Evolutionary conservation across 148 eudicot genomes (phyloP).

Genomic region (Rhododendron henanense): DNA sequence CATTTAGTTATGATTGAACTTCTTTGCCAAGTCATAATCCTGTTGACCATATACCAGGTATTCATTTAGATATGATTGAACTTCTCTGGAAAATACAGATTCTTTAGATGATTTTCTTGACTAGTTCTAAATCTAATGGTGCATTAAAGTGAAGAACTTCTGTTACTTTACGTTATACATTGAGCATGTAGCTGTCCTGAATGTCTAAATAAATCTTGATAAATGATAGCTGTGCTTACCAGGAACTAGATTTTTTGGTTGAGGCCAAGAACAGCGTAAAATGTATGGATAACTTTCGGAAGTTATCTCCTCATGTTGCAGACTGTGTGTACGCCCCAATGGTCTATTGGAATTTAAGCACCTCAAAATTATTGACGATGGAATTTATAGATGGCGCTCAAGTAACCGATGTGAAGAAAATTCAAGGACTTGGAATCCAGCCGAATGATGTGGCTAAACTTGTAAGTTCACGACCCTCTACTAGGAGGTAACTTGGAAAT

Average conservation of each 20-base stretch:
- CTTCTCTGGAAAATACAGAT: background rate
- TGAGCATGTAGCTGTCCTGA: background rate
- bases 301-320: conserved; percentile 85
- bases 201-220: conserved; percentile 6
- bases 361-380: conserved; percentile 88
- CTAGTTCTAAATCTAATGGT: background rate
- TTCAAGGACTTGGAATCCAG: conserved; percentile 58
- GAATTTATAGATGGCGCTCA: conserved; percentile 83
- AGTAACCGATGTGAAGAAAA: conserved; percentile 68
- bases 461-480: conserved; percentile 38
- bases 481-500: background rate
- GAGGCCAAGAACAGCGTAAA: conserved; percentile 89
- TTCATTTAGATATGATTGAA: background rate
- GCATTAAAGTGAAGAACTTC: background rate
- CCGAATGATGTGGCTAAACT: conserved; percentile 76
- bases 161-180: background rate
- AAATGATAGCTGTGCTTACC: conserved; percentile 28
- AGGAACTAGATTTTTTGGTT: conserved; percentile 90
- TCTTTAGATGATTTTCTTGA: conserved; percentile 2
- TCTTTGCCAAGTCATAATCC: background rate
- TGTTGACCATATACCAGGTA: background rate
- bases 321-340: conserved; percentile 75
- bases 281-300: conserved; percentile 85
- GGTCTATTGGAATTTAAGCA: conserved; percentile 78
- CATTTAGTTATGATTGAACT: conserved; percentile 3